Evolutionary conservation across 2,329 filamentous ascomycete genomes (phyloP).

Genomic region (Rutstroemia sp.): DNA sequence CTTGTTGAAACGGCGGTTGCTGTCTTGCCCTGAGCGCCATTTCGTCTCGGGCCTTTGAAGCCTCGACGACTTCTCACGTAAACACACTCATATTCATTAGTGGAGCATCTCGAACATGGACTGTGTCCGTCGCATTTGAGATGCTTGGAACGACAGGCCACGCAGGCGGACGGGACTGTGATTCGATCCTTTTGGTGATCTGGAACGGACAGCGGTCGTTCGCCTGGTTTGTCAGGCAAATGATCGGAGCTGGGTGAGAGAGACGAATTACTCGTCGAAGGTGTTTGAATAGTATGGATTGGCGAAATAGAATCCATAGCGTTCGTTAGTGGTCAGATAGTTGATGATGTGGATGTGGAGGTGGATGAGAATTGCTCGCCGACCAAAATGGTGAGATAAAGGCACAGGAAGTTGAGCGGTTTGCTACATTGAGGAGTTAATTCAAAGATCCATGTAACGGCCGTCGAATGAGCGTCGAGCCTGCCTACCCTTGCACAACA

Average conservation of each 20-base stretch:
- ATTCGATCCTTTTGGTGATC: constrained; percentile 17
- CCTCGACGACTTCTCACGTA: constrained; percentile 70
- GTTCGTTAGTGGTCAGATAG: constrained; percentile 9
- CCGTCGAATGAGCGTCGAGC: constrained; percentile 1
- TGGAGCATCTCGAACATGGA: constrained; percentile 62
- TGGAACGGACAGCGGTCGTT: constrained; percentile 7
- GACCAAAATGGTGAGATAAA: constrained; percentile 16
- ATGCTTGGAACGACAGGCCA: constrained; percentile 42
- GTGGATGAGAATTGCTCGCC: constrained; percentile 13
- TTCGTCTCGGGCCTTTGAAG: constrained; percentile 55
- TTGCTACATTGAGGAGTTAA: constrained; percentile 5
- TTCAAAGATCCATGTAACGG: constrained; percentile 1
- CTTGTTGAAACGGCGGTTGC: background rate
- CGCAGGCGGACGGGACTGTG: constrained; percentile 25
- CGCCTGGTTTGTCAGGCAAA: constrained; percentile 11
- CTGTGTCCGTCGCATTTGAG: constrained; percentile 67
- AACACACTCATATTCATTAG: constrained; percentile 53
- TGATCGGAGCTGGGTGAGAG: constrained; percentile 5
- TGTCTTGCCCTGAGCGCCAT: constrained; percentile 19
- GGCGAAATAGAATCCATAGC: constrained; percentile 8
- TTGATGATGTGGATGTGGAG: constrained; percentile 6
- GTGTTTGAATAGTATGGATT: background rate
- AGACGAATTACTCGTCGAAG: constrained; percentile 9
- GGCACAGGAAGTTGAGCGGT: constrained; percentile 11
- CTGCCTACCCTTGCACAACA: constrained; percentile 2